Evolutionary conservation across 1,139 yeast genomes (phyloP).

Genomic region (Geotrichum reessii): DNA sequence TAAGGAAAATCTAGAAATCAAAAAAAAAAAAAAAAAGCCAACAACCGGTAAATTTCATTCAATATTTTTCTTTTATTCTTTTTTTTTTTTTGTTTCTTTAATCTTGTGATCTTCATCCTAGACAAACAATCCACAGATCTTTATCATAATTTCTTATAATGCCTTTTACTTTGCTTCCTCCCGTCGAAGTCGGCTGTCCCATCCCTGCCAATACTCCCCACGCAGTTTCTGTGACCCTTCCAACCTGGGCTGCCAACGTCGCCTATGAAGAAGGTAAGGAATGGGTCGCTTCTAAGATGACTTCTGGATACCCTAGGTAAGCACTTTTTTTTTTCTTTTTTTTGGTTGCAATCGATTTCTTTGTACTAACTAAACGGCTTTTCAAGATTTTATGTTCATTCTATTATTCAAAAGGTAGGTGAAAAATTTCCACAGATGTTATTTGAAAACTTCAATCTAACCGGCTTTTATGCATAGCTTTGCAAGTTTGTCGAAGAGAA

Average conservation of each 20-base stretch:
- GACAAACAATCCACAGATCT: background rate
- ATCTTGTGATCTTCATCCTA: background rate
- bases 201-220: conserved; percentile 86
- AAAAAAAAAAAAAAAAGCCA: background rate
- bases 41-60: background rate
- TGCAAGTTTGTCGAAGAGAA: conserved; percentile 37
- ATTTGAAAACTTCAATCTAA: background rate
- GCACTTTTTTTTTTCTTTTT: conserved; percentile 13
- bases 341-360: background rate
- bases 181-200: conserved; percentile 63
- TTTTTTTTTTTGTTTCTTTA: background rate
- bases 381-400: conserved; percentile 69
- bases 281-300: conserved; percentile 77
- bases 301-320: conserved; percentile 71
- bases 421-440: conserved; percentile 32
- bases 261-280: conserved; percentile 88
- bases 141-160: background rate
- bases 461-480: conserved; percentile 18
- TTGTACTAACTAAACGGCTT: background rate
- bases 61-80: background rate
- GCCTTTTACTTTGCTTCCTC: conserved; percentile 28
- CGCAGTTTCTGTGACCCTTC: conserved; percentile 89
- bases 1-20: too few species aligned
- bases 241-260: conserved; percentile 89
- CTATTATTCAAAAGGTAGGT: conserved; percentile 58